These are phyloP conservation scores for Rhodotorula sp. DNA, from an alignment of 1,284 basidiomycete species.

Conservation along the genomic window DNA sequence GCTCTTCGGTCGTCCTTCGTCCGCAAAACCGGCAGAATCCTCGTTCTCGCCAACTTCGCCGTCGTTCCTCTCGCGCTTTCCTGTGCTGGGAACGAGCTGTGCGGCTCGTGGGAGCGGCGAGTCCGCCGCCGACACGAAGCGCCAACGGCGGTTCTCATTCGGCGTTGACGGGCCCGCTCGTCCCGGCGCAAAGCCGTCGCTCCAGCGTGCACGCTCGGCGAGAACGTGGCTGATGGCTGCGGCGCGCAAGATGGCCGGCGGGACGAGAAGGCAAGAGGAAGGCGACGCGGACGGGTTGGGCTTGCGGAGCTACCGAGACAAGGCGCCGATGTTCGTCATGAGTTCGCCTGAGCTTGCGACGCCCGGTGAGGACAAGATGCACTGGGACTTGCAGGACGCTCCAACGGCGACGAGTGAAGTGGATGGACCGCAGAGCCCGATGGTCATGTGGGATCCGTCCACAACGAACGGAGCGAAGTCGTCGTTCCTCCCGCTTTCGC, in stretches of 20 bases:
- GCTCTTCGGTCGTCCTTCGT: neutral
- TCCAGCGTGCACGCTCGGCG: constrained; percentile 17
- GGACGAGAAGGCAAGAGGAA: neutral
- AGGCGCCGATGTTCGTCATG: constrained; percentile 12
- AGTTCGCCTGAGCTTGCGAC: constrained; percentile 24
- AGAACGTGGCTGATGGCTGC: constrained; percentile 9
- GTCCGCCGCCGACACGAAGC: no score
- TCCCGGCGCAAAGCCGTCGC: neutral
- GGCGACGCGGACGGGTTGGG: neutral
- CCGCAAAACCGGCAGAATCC: neutral
- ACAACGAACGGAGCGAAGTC: neutral
- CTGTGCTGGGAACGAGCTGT: neutral
- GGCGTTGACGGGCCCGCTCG: neutral
- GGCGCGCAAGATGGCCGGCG: constrained; percentile 1
- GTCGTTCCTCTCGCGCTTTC: constrained; percentile 8
- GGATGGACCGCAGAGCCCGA: constrained; percentile 10
- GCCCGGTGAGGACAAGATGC: neutral
- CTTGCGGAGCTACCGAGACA: constrained; percentile 6
- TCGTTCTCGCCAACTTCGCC: neutral
- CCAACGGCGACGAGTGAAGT: neutral
- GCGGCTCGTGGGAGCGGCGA: no score
- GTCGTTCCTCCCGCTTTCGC: constrained; percentile 15
- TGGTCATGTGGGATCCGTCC: constrained; percentile 18
- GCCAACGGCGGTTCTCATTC: constrained; percentile 9
- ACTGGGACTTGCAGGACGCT: constrained; percentile 7